These are phyloP conservation scores for Letharia columbiana DNA, from an alignment of 495 filamentous ascomycete genomes.

Conservation along the genomic window DNA sequence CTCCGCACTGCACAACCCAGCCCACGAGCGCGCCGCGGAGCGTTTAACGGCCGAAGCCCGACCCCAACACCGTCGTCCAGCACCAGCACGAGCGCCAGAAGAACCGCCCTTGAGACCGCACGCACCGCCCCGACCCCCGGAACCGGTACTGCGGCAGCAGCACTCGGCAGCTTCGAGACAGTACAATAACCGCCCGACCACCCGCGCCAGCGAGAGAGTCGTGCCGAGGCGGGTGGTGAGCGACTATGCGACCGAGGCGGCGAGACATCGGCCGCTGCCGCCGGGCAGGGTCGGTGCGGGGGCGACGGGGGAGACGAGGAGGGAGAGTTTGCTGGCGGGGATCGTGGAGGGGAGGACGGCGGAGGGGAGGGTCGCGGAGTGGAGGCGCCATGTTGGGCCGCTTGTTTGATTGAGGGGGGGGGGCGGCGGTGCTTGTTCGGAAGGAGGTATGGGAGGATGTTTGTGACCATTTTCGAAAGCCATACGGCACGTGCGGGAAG, in stretches of 20 bases:
- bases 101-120: not conserved
- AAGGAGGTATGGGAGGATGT: not conserved
- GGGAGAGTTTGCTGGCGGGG: constrained; percentile 23
- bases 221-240: not conserved
- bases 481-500: too few species aligned
- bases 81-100: not conserved
- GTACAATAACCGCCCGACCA: constrained; percentile 5
- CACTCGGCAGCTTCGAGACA: constrained; percentile 8
- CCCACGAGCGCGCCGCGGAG: constrained; percentile 13
- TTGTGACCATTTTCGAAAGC: too few species aligned
- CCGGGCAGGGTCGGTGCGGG: not conserved
- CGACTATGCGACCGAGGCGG: constrained; percentile 11
- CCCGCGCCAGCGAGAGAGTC: constrained; percentile 13
- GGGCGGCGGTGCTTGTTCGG: not conserved
- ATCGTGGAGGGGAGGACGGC: constrained; percentile 8
- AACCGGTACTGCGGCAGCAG: not conserved
- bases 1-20: not conserved
- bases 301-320: not conserved
- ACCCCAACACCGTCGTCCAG: not conserved
- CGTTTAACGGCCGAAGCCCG: constrained; percentile 9
- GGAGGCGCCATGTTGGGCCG: constrained; percentile 23
- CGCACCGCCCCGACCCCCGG: not conserved
- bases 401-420: not conserved
- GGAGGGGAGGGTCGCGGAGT: constrained; percentile 23
- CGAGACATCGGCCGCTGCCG: constrained; percentile 7